Percentiles rank a stretch among this genome's conserved stretches.
These are phyloP conservation scores for Chlorophyllum brunneum DNA, from an alignment of 768 basidiomycete genomes.

Conservation along the genomic window DNA sequence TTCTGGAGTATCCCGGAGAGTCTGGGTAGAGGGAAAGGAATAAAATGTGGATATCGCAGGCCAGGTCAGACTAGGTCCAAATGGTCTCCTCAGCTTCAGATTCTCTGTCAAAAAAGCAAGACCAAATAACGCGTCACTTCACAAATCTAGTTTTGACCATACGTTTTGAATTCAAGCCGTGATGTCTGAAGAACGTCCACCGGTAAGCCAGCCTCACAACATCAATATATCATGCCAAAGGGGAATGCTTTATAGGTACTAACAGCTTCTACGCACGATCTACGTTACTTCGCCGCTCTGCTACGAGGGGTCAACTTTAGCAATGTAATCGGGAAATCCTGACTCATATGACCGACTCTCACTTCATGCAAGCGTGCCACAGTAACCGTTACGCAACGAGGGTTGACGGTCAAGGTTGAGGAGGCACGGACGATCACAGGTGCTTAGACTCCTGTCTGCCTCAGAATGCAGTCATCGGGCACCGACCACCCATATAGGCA, in stretches of 20 bases:
- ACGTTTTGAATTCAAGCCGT: background rate
- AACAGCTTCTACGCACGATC: conserved; percentile 71
- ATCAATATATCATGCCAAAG: background rate
- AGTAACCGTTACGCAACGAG: conserved; percentile 63
- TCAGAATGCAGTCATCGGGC: background rate
- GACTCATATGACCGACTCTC: conserved; percentile 6
- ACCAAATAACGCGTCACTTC: background rate
- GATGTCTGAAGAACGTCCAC: conserved; percentile 8
- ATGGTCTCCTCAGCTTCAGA: too few relatives aligned
- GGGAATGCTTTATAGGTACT: conserved; percentile 42
- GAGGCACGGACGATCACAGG: conserved; percentile 81
- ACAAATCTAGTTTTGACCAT: background rate
- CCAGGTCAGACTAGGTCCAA: too few relatives aligned
- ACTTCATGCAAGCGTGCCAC: conserved; percentile 58
- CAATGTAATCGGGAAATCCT: conserved; percentile 42
- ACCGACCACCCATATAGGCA: background rate
- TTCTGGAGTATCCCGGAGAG: too few relatives aligned
- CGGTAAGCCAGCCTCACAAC: background rate
- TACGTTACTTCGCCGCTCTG: conserved; percentile 74
- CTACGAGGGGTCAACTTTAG: conserved; percentile 80
- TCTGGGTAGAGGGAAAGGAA: too few relatives aligned
- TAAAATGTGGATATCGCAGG: too few relatives aligned
- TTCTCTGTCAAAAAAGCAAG: too few relatives aligned
- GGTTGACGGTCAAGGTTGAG: conserved; percentile 78
- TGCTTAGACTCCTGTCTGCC: too few relatives aligned